Conservation (phyloP, 768 basidiomycete genomes). For the Sutorius australiensis region DNA sequence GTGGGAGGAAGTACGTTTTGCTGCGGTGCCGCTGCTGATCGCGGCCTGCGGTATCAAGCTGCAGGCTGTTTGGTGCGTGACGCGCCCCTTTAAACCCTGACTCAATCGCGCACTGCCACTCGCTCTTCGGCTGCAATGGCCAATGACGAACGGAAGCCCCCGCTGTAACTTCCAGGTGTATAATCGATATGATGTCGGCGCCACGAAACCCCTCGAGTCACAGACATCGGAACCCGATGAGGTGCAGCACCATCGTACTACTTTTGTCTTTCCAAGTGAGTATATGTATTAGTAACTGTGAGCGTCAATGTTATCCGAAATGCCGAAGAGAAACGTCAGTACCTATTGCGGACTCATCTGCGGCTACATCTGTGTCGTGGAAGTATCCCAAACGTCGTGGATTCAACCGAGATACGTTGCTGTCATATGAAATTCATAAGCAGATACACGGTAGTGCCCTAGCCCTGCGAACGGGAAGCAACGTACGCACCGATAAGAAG, state of each 20-base stretch:
- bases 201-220: not conserved
- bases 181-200: constrained; percentile 10
- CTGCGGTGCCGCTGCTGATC: constrained; percentile 21
- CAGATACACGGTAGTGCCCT: not conserved
- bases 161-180: not conserved
- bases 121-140: not conserved
- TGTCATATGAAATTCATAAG: constrained; percentile 13
- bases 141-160: not conserved
- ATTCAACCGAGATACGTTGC: not conserved
- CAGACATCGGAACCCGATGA: not conserved
- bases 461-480: constrained; percentile 7
- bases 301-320: constrained; percentile 1
- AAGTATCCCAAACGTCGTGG: constrained; percentile 6
- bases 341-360: not conserved
- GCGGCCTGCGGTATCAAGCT: not conserved
- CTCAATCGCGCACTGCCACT: constrained; percentile 22
- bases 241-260: no score
- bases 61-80: constrained; percentile 12
- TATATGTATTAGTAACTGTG: not conserved
- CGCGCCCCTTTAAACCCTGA: constrained; percentile 12
- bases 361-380: not conserved
- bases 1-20: constrained; percentile 7
- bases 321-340: not conserved
- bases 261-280: not conserved
- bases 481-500: not conserved